Percentiles rank a stretch among this genome's conserved stretches.
These are phyloP conservation scores for Neurospora tetraspora DNA, from an alignment of 495 filamentous ascomycete genomes.

Conservation along the genomic window DNA sequence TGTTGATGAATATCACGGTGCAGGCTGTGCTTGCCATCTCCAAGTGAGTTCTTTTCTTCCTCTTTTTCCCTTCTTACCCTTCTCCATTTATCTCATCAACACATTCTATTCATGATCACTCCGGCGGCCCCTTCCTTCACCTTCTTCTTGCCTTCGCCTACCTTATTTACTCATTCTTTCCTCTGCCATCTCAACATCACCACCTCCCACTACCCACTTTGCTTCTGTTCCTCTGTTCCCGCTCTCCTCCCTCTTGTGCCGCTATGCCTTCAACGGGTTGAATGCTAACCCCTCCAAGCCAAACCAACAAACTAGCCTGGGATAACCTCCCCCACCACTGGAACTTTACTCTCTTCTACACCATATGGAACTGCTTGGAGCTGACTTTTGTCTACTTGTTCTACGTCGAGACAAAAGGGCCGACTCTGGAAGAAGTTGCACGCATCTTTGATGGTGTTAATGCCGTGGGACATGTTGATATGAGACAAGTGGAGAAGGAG, in stretches of 20 bases:
- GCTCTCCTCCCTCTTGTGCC: neutral
- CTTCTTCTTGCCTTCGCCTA: neutral
- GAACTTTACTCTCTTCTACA: constrained; percentile 56
- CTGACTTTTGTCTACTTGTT: constrained; percentile 55
- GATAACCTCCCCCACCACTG: constrained; percentile 44
- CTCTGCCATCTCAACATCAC: neutral
- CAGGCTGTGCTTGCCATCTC: constrained; percentile 50
- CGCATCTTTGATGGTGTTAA: constrained; percentile 48
- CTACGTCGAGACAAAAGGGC: constrained; percentile 56
- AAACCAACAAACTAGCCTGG: constrained; percentile 54
- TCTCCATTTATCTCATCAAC: neutral
- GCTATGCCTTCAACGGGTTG: neutral
- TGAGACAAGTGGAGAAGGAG: constrained; percentile 38
- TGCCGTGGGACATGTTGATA: constrained; percentile 41
- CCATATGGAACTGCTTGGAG: constrained; percentile 48
- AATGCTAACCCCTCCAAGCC: constrained; percentile 25
- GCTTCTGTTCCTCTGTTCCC: neutral
- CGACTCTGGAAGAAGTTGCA: constrained; percentile 54
- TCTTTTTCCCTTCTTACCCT: neutral
- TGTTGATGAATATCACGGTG: constrained; percentile 52
- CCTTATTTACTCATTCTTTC: neutral
- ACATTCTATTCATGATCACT: neutral
- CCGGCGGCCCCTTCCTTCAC: neutral
- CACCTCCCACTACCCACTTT: neutral
- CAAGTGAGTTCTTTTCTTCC: constrained; percentile 25